These are phyloP conservation scores for Mucor sp. DNA, from an alignment of 371 early-diverging fungal genomes.

Conservation along the genomic window DNA sequence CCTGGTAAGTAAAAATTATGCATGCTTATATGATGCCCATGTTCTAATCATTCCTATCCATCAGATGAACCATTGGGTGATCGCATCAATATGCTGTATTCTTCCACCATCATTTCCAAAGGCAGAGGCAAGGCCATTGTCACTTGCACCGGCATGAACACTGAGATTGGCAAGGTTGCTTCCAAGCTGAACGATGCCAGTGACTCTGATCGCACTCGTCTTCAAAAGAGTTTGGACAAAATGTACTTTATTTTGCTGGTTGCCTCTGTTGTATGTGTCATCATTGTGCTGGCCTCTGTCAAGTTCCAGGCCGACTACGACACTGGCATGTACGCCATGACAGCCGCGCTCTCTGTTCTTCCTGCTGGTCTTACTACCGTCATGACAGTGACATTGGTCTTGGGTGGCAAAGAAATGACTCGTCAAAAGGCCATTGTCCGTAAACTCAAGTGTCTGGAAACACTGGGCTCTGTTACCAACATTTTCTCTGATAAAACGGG, in stretches of 20 bases:
- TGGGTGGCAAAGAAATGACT: constrained; percentile 46
- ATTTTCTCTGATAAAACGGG: constrained; percentile 87
- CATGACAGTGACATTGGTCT: constrained; percentile 41
- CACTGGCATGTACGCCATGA: constrained; percentile 47
- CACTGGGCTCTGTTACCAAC: constrained; percentile 89
- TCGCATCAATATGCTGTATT: constrained; percentile 75
- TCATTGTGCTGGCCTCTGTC: constrained; percentile 73
- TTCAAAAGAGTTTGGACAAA: constrained; percentile 75
- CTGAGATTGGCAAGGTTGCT: constrained; percentile 90
- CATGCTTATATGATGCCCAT: neutral
- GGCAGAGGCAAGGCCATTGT: constrained; percentile 83
- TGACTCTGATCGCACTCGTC: constrained; percentile 65
- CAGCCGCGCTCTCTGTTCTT: constrained; percentile 38
- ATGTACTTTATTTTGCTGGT: constrained; percentile 73
- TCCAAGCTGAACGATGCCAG: constrained; percentile 72
- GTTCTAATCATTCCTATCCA: neutral
- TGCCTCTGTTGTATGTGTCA: constrained; percentile 37
- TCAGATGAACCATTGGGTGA: constrained; percentile 71
- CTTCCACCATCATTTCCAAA: constrained; percentile 70
- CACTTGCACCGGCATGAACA: constrained; percentile 79
- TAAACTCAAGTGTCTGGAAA: constrained; percentile 90
- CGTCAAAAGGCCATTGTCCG: constrained; percentile 61
- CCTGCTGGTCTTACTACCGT: constrained; percentile 48
- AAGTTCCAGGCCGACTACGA: constrained; percentile 39
- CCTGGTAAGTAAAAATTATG: constrained; percentile 21